phyloP scores from a whole-genome alignment of 169 alveolate species.

The Cryptosporidium parvum region DNA sequence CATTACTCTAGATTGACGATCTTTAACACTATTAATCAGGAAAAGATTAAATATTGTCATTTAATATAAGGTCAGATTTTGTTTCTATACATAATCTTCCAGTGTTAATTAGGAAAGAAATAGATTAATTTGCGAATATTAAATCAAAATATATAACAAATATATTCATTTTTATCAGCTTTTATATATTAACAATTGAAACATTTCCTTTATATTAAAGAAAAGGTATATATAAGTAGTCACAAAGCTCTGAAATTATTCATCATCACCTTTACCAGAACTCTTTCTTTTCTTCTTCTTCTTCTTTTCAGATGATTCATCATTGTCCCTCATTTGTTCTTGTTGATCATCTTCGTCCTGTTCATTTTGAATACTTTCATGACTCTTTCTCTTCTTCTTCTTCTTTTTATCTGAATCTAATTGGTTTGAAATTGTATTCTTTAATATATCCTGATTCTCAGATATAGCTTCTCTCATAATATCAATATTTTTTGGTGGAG shows the following conservation, averaged over 20 bases:
- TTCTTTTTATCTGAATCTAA: slow-evolving; percentile 76
- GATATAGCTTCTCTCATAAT: slow-evolving; percentile 88
- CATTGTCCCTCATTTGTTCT: background rate
- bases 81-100: background rate
- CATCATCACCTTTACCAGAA: background rate
- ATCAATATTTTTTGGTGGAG: slow-evolving; percentile 86
- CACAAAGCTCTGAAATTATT: background rate
- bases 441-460: slow-evolving; percentile 73
- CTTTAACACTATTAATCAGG: too few species aligned
- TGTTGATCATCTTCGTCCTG: background rate
- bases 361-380: slow-evolving; percentile 31
- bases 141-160: background rate
- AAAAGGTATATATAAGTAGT: too few species aligned
- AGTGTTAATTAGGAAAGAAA: slow-evolving; percentile 45
- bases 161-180: background rate
- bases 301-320: slow-evolving; percentile 14
- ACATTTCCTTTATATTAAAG: slow-evolving; percentile 7
- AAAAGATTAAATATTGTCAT: too few species aligned
- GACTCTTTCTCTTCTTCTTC: slow-evolving; percentile 68
- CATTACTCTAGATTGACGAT: background rate
- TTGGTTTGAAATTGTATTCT: slow-evolving; percentile 73
- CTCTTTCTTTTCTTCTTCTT: slow-evolving; percentile 23
- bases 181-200: background rate
- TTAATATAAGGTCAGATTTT: too few species aligned
- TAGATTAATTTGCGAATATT: slow-evolving; percentile 13